Evolutionary conservation across 148 eudicot genomes (phyloP).

Genomic region (Fagopyrum tataricum): DNA sequence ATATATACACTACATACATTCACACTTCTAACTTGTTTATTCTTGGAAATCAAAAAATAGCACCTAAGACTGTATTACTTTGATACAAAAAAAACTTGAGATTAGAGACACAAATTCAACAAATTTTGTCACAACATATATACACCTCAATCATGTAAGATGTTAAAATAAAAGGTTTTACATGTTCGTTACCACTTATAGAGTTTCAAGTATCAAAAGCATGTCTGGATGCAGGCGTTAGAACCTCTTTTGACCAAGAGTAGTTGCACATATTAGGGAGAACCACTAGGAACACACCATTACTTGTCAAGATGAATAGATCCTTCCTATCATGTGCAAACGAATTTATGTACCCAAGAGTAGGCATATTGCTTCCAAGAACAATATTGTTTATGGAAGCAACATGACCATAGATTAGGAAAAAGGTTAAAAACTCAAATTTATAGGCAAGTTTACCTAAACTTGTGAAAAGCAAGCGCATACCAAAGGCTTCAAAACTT

Average conservation of each 20-base stretch:
- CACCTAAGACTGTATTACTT: too few relatives aligned
- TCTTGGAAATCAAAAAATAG: too few relatives aligned
- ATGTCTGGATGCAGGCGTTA: slow-evolving; percentile 19
- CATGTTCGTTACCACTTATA: slow-evolving; percentile 10
- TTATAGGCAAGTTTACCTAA: not conserved
- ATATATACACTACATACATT: too few relatives aligned
- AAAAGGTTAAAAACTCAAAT: not conserved
- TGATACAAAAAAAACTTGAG: too few relatives aligned
- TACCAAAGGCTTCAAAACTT: slow-evolving; percentile 77
- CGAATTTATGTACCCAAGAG: slow-evolving; percentile 67
- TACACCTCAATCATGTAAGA: too few relatives aligned
- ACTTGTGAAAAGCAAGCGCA: not conserved
- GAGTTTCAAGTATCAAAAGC: slow-evolving; percentile 30
- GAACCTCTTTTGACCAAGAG: slow-evolving; percentile 64
- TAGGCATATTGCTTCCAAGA: slow-evolving; percentile 59
- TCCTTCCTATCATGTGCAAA: slow-evolving; percentile 76
- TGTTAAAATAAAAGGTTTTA: not conserved
- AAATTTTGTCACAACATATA: too few relatives aligned
- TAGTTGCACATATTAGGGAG: slow-evolving; percentile 90
- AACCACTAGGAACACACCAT: slow-evolving; percentile 72
- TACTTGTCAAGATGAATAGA: slow-evolving; percentile 52
- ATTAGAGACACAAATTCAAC: too few relatives aligned
- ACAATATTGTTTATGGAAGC: too few relatives aligned
- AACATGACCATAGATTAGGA: not conserved
- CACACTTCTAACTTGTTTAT: too few relatives aligned